Conservation (phyloP, 2,329 filamentous ascomycete genomes). For the Talaromyces albobiverticillius region DNA sequence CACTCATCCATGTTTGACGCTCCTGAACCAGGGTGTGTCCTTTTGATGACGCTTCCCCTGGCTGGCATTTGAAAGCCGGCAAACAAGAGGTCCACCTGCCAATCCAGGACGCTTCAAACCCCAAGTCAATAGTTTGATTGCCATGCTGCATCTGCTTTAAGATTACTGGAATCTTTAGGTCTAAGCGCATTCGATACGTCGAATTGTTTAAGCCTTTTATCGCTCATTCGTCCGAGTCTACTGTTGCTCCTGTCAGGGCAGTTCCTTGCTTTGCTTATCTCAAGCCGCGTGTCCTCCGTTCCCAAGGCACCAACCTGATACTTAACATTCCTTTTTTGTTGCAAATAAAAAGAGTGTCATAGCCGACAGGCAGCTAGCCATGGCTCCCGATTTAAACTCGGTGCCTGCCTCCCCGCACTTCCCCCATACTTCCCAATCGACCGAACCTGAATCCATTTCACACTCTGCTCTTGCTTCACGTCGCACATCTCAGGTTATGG, state of each 20-base stretch:
- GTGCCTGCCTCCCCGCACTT: slow-evolving; percentile 35
- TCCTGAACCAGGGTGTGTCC: slow-evolving; percentile 4
- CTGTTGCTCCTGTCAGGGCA: background rate
- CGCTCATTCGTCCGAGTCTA: background rate
- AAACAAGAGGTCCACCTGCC: slow-evolving; percentile 4
- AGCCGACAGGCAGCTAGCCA: slow-evolving; percentile 22
- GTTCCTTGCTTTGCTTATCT: slow-evolving; percentile 1
- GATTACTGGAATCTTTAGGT: background rate
- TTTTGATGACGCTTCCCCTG: slow-evolving; percentile 9
- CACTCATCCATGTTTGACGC: background rate
- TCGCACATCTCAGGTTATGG: slow-evolving; percentile 49
- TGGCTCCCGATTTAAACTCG: slow-evolving; percentile 49
- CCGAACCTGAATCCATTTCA: slow-evolving; percentile 25
- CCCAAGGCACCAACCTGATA: background rate
- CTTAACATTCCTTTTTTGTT: background rate
- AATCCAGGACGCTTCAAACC: slow-evolving; percentile 5
- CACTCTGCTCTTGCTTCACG: slow-evolving; percentile 42
- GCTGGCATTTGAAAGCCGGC: slow-evolving; percentile 11
- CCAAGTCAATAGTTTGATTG: background rate
- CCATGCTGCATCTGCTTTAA: slow-evolving; percentile 1
- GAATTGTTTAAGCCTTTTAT: background rate
- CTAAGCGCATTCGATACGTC: background rate
- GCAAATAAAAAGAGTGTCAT: background rate
- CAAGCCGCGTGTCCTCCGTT: slow-evolving; percentile 2
- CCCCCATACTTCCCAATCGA: slow-evolving; percentile 29